Evolutionary conservation across 306 rosid genomes (phyloP), one percentile per base, ranked within the genome.

Genomic region (Pterocarpus santalinus): DNA sequence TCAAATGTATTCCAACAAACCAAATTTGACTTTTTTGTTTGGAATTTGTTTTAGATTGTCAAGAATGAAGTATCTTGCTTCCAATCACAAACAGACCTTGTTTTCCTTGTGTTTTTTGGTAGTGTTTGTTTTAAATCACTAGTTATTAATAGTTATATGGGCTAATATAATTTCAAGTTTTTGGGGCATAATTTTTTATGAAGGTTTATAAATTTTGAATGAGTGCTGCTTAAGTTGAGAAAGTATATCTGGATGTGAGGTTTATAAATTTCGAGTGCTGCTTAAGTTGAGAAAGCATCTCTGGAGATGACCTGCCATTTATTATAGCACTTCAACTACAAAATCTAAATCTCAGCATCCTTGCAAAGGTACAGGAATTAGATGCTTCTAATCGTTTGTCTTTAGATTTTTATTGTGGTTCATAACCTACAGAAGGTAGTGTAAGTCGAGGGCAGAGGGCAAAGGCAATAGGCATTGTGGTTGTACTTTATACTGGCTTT

Each of bases 381-480:
- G 62, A 65, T 55, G 56, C 70, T 22, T 65, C 33, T 5, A 30
- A 39, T 64, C 39, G 60, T 51, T 66, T 77, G 38, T 9, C 73
- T 51, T 17, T 5, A 39, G 38, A 71, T 33, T 66, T 77, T 41
- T 38, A 43, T 38, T 10, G 1, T 39, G 41, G 35, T 57, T 53
- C 8, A 14, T 69, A 77, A 53, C 78, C 72, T 35, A 65, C 30
- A 34, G 76, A 94, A 90, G 83, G 85, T 87, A 2, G 90, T 88
- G 53, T 87, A 85, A 41, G 94, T 89, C 39, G 83, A 90, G 32
- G 94, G 94, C 9, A 85, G 88, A 35, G n/a, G 51, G 13, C 11
- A 70, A 49, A 32, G 36, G 22, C 11, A 28, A 43, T 43, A 43
- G 14, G n/a, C 5, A 28, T n/a, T 34, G n/a, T 52, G 64, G 10